phyloP scores from a whole-genome alignment of 495 filamentous ascomycete genomes.

The Jackrogersella minutella region DNA sequence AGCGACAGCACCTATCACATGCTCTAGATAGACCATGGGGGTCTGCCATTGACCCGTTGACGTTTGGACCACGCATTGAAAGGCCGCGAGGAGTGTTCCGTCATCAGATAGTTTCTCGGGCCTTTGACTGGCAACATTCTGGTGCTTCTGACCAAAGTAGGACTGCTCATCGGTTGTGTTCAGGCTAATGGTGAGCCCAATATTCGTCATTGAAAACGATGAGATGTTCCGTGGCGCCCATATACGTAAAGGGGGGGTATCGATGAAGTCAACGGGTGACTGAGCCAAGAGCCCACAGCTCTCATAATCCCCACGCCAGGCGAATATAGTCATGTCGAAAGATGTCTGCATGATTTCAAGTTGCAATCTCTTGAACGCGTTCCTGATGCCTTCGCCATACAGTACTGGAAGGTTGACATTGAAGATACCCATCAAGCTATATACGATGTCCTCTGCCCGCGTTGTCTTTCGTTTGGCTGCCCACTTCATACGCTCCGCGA shows the following conservation, averaged over 20 bases:
- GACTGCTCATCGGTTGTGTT: neutral
- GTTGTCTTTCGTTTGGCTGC: conserved; percentile 21
- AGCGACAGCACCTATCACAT: neutral
- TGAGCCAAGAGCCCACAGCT: conserved; percentile 15
- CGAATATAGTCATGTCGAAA: conserved; percentile 36
- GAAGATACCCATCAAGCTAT: conserved; percentile 30
- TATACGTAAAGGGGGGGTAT: neutral
- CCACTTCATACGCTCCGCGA: conserved; percentile 32
- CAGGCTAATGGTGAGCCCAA: conserved; percentile 9
- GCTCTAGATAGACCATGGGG: conserved; percentile 22
- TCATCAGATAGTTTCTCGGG: neutral
- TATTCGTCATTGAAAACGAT: conserved; percentile 18
- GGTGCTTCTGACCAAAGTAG: neutral
- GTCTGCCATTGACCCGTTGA: conserved; percentile 9
- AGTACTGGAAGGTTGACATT: conserved; percentile 29
- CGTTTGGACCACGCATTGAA: conserved; percentile 19
- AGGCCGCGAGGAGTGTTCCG: neutral
- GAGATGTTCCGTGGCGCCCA: conserved; percentile 8
- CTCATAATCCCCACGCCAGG: conserved; percentile 26
- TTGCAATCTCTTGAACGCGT: conserved; percentile 34
- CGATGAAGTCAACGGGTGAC: conserved; percentile 16
- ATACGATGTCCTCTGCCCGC: conserved; percentile 23
- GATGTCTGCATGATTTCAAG: conserved; percentile 28
- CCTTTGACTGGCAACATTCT: neutral
- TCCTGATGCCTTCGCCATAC: conserved; percentile 30